Conservation (phyloP, 176 grass and related monocot genomes). For the Oryza punctata region DNA sequence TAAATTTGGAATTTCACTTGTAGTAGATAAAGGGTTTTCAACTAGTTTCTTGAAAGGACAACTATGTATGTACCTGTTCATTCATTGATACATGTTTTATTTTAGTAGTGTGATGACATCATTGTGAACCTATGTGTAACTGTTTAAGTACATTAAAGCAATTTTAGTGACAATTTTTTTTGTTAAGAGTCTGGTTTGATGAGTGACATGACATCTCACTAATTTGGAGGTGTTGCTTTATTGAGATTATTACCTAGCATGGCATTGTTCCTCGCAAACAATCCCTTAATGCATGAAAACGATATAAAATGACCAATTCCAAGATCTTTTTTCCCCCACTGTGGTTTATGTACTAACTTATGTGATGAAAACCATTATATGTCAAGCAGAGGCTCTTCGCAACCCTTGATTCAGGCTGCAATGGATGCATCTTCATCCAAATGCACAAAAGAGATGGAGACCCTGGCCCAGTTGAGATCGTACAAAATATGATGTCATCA, state of each 20-base stretch:
- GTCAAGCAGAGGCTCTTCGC: slow-evolving; percentile 81
- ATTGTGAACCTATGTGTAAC: neutral
- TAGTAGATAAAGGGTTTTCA: slow-evolving; percentile 3
- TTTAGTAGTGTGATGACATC: neutral
- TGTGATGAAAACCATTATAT: slow-evolving; percentile 8
- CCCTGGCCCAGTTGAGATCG: slow-evolving; percentile 79
- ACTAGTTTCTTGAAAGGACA: neutral
- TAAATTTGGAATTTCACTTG: neutral
- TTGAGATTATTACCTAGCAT: neutral
- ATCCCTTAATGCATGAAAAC: neutral
- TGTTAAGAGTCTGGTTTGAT: neutral
- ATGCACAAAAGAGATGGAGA: slow-evolving; percentile 76
- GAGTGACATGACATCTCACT: neutral
- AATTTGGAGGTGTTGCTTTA: neutral
- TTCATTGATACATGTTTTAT: neutral
- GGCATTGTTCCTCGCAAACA: neutral
- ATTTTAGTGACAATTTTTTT: neutral
- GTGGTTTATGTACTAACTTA: neutral
- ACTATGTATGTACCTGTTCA: neutral
- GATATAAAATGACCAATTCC: neutral
- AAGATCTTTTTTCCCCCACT: neutral
- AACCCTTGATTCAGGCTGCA: slow-evolving; percentile 84
- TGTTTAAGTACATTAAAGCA: neutral
- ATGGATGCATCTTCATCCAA: slow-evolving; percentile 89
- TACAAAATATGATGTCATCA: slow-evolving; percentile 79